Percentiles rank a stretch among this genome's conserved stretches.
These are phyloP conservation scores for Cubamyces lactineus DNA, from an alignment of 768 basidiomycete species.

Conservation along the genomic window DNA sequence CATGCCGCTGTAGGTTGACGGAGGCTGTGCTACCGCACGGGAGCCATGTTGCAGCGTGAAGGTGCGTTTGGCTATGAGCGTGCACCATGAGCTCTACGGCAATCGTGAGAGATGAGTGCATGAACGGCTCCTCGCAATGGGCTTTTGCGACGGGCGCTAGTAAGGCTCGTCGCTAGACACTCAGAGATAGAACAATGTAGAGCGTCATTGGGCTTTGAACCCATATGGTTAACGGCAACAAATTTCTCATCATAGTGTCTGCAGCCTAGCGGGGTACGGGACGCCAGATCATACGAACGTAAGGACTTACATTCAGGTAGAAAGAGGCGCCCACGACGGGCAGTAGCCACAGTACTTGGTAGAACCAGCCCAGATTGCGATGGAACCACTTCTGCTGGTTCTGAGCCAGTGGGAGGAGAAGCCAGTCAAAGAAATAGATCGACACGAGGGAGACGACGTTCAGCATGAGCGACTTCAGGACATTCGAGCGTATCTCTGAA, in stretches of 20 bases:
- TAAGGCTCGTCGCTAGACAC: neutral
- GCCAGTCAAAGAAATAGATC: conserved; percentile 74
- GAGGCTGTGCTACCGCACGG: conserved; percentile 51
- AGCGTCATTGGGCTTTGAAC: neutral
- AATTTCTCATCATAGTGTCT: conserved; percentile 13
- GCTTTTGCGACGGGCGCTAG: neutral
- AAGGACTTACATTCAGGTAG: conserved; percentile 73
- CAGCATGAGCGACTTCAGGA: conserved; percentile 75
- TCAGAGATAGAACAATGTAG: conserved; percentile 10
- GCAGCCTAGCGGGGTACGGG: neutral
- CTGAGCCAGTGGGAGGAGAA: conserved; percentile 67
- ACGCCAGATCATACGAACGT: neutral
- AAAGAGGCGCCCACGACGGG: conserved; percentile 77
- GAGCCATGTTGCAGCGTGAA: conserved; percentile 73
- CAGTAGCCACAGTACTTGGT: conserved; percentile 76
- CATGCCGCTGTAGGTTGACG: conserved; percentile 69
- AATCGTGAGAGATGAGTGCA: conserved; percentile 19
- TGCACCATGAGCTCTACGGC: conserved; percentile 75
- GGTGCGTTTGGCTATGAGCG: conserved; percentile 72
- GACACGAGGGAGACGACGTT: conserved; percentile 73
- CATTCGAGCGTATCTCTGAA: conserved; percentile 70
- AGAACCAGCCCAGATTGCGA: conserved; percentile 75
- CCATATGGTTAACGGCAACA: conserved; percentile 10
- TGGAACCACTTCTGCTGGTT: conserved; percentile 69
- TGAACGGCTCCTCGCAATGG: neutral